A percentile compares a stretch with the other conserved stretches of the same genome.
Evolutionary conservation across 2,329 filamentous ascomycete genomes (phyloP).

Genomic region (Alternaria arbusti): DNA sequence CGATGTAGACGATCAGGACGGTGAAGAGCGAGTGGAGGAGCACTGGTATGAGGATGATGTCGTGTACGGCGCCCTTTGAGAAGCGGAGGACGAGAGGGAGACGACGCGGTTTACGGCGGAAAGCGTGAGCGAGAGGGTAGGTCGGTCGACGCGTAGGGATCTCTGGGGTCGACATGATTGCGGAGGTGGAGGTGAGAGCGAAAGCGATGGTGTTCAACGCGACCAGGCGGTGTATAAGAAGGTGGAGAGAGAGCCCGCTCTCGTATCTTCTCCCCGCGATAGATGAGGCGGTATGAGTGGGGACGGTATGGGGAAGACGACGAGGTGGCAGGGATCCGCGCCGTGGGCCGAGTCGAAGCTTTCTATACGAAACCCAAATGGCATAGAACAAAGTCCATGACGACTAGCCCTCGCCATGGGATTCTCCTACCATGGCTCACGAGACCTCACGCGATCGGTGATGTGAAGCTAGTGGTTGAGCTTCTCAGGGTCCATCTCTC

Average conservation of each 20-base stretch:
- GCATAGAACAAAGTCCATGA: not conserved
- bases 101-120: constrained; percentile 58
- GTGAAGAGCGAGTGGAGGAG: constrained; percentile 64
- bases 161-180: constrained; percentile 13
- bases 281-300: constrained; percentile 5
- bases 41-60: constrained; percentile 63
- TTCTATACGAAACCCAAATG: not conserved
- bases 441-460: not conserved
- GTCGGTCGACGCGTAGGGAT: constrained; percentile 44
- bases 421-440: not conserved
- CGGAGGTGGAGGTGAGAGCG: not conserved
- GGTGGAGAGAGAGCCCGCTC: not conserved
- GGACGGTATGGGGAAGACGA: constrained; percentile 9
- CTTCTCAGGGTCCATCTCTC: constrained; percentile 1
- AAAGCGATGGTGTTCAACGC: not conserved
- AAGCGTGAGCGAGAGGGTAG: constrained; percentile 54
- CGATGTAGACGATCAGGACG: constrained; percentile 64
- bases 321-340: constrained; percentile 3
- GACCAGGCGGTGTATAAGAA: not conserved
- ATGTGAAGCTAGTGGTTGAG: not conserved
- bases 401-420: not conserved
- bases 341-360: not conserved
- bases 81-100: constrained; percentile 70
- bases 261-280: constrained; percentile 7
- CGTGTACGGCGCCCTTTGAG: constrained; percentile 68